Conservation (phyloP, 306 rosid species). For the Luffa aegyptiaca region DNA sequence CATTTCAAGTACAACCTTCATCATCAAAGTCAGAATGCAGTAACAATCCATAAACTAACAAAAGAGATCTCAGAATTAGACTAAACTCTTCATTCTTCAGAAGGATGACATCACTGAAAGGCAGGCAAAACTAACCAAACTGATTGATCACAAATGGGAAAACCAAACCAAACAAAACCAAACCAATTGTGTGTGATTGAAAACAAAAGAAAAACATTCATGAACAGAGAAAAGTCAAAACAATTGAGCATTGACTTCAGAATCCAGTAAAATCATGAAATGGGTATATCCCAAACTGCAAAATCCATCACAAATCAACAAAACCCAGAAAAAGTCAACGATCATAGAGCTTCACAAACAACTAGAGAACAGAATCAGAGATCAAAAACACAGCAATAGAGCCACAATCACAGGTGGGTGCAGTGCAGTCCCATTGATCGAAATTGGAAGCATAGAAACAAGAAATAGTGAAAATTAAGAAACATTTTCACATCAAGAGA, state of each 20-base stretch:
- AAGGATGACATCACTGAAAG: background rate
- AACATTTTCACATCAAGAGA: background rate
- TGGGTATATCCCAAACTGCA: background rate
- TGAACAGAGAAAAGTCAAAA: background rate
- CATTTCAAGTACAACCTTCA: background rate
- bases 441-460: background rate
- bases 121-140: background rate
- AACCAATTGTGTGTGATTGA: background rate
- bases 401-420: background rate
- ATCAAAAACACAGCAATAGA: background rate
- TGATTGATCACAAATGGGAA: background rate
- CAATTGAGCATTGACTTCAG: background rate
- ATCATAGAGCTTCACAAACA: background rate
- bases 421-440: background rate
- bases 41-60: background rate
- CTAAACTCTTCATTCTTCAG: background rate
- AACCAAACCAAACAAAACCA: background rate
- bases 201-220: background rate
- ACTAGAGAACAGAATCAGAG: background rate
- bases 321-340: conserved; percentile 6
- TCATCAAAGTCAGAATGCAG: conserved; percentile 5
- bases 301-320: background rate
- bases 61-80: background rate
- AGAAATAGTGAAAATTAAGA: background rate
- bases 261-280: background rate